Evolutionary conservation across 2,329 filamentous ascomycete genomes (phyloP), one percentile per base, ranked within the genome.

Genomic region (Botrytis galanthina): DNA sequence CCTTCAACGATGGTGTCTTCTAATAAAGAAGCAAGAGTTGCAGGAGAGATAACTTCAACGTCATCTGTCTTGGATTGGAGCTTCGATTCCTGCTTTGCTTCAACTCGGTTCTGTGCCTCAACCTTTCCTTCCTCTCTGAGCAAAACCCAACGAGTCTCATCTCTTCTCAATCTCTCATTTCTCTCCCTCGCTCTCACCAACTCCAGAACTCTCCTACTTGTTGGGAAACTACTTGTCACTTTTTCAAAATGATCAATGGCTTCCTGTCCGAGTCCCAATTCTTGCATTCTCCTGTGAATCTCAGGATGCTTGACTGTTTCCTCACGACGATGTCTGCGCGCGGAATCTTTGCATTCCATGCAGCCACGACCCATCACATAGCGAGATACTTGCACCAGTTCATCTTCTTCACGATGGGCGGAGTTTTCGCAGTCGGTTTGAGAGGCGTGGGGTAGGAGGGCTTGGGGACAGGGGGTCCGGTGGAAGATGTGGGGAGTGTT

Each of bases 251-350:
- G 37, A 18, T 44, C 39, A 0, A 32, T 46, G 1, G 8, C 44
- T 3, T 64, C 39, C 2, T n/a, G 22, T 2, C 8, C 37, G 0
- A 57, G 3, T 18, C 48, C 35, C 1, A 68, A 8, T 1, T 22
- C 35, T 18, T 12, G 5, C 46, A 57, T 68, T 16, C 20, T 57
- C 3, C 9, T 7, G 0, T 9, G 12, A 3, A 42, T 42, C 2
- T 29, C 22, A 1, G 35, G 8, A 22, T 42, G 18, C 0, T 16
- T 29, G 0, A 9, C 1, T 3, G 35, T 16, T 22, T 68, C 46
- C 0, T 39, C 8, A 0, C 4, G 8, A 1, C 35, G 35, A 3
- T 9, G 16, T 2, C 0, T 4, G 3, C 46, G 46, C 1, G 64
- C 48, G 7, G 14, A 8, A 10, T n/a, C 4, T 16, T 57, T 32